Conservation (phyloP, 129 eudicot species). For the Mikania micrantha region DNA sequence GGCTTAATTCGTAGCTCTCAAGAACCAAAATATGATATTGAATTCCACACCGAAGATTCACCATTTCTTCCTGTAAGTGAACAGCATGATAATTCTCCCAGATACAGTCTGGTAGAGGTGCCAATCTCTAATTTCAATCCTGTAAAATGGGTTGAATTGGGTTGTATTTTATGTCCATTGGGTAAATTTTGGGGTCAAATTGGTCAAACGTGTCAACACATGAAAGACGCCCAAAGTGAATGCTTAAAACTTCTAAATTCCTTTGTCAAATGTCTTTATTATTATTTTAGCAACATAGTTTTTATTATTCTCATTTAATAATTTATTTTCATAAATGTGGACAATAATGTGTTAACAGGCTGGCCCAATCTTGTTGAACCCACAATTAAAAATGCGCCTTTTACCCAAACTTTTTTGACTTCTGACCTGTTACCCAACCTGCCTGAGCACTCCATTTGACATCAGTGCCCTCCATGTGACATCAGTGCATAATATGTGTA, state of each 20-base stretch:
- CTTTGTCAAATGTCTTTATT: background rate
- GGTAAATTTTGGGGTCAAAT: background rate
- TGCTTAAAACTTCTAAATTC: background rate
- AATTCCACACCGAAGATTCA: slow-evolving; percentile 73
- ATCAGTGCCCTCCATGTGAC: too few species aligned
- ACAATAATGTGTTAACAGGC: background rate
- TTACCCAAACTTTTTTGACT: background rate
- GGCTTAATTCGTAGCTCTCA: slow-evolving; percentile 68
- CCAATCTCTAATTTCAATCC: background rate
- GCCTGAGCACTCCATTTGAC: background rate
- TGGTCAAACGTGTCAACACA: background rate
- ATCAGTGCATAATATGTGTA: background rate
- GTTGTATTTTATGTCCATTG: background rate
- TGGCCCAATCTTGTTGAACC: background rate
- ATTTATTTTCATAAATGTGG: background rate
- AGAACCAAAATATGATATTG: slow-evolving; percentile 84
- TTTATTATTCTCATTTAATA: background rate
- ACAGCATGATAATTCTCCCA: background rate
- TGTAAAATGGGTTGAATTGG: background rate
- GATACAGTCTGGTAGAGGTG: background rate
- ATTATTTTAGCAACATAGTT: background rate
- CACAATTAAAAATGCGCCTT: background rate
- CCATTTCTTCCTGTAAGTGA: slow-evolving; percentile 73
- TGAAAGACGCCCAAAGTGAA: background rate
- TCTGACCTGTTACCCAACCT: background rate